Evolutionary conservation across 441 rosid species (phyloP), one percentile per base, ranked within the genome.

Genomic region (Capsella rubella): DNA sequence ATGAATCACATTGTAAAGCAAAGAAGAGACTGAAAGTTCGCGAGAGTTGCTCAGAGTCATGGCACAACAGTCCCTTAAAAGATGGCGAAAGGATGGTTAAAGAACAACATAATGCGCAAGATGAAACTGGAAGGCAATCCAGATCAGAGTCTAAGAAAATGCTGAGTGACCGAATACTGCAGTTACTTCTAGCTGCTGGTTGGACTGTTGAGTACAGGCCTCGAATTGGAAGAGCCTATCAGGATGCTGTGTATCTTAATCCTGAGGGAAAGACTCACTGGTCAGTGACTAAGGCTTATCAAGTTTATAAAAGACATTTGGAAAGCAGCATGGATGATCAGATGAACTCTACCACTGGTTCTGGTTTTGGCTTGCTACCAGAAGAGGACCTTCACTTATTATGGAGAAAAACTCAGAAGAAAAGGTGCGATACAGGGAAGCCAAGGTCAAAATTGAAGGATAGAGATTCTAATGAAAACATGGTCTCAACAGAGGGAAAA

Each of bases 211-310:
- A 95, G 16, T 82, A 89, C 74, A 86, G 98, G 82, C 98, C 93
- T 50, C 82, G 97, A 64, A 39, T 78, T 55, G 86, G 88, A 59
- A 91, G 65, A 68, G 73, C 40, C 28, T 95, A 93, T 75, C 46
- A 42, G 3, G 98, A 90, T 85, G 90, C 99, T 50, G 98, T 95
- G 42, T 95, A 95, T 86, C 90, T 95, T 64, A 95, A 88, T 85
- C 97, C 96, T 60, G 84, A 86, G 73, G 97, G 98, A 55, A 90
- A 78, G 78, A 89, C 98, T 75, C 96, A 93, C 81, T 95, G 99
- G 99, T 95, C 99, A 51, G 82, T 91, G 75, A 95, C 99, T 56
- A 75, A 82, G 83, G 99, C 99, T 28, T 95, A 95, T 84, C 84
- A 80, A 32, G 69, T 77, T 71, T 91, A 93, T 45, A 90, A 85